Base-by-base conservation (phyloP, 345 rosid genomes). In the Syzygium grande region DNA sequence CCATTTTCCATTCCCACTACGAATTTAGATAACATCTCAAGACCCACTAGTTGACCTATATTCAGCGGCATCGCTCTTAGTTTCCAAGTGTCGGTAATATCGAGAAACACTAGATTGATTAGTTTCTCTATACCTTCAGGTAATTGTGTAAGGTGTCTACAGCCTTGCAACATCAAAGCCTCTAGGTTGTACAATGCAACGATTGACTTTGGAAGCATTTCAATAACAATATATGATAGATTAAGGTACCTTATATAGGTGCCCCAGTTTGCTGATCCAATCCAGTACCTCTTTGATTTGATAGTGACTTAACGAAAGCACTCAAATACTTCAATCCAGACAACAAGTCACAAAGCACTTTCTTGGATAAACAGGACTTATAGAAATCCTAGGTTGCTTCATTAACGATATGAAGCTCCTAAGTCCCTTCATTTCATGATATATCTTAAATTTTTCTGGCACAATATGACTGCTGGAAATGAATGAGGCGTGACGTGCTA, bases 401-500 rank as follows among this genome's bases (percentile, higher is more conserved):
- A 0, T 1, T 22, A 56, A 56, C 2, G 30, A 59, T 59, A 59
- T 11, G 68, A 59, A 59, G 16, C 68, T 27, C 30, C 30, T 59
- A 2, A 59, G 68, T 59, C 3, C 3, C 16, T 59, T 5, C 68
- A 27, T 59, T 59, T 0, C 1, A 59, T 12, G 68, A 59, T 59
- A 59, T 59, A 11, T 27, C 30, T 59, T 0, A 3, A 59, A 0
- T 59, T 1, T 27, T 12, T 59, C 0, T 1, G 30, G 7, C 16
- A 11, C 16, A 27, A 25, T 5, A 7, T 0, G 0, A 3, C 0
- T 0, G 2, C 0, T 27, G 68, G 16, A 0, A 59, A 59, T 5
- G 3, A 59, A 27, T 27, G 68, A 59, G 4, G 68, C 30, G 0
- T 59, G 68, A 12, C 16, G 30, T 27, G 16, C 16, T 1, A 27